Evolutionary conservation across 306 rosid species (phyloP).

Genomic region (Acacia confusa): DNA sequence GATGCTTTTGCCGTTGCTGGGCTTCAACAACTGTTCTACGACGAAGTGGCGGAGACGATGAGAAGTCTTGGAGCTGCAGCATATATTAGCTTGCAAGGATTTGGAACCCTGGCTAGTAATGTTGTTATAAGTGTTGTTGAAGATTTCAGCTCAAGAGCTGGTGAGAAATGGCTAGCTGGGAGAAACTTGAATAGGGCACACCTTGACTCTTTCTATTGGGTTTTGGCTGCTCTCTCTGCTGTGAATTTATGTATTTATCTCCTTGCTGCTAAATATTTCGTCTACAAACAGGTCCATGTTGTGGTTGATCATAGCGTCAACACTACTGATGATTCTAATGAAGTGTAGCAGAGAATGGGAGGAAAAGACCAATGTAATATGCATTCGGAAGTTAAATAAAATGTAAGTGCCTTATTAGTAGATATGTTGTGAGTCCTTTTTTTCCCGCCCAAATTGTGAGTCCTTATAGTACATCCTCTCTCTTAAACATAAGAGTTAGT

Average conservation of each 20-base stretch:
- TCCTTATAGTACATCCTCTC: neutral
- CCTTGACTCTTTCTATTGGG: slow-evolving; percentile 63
- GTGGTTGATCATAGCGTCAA: slow-evolving; percentile 7
- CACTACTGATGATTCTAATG: neutral
- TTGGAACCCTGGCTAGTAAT: slow-evolving; percentile 55
- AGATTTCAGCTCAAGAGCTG: slow-evolving; percentile 27
- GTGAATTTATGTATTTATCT: slow-evolving; percentile 44
- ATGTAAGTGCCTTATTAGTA: neutral
- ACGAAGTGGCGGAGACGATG: slow-evolving; percentile 61
- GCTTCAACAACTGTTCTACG: slow-evolving; percentile 64
- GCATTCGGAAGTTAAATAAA: neutral
- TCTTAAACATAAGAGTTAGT: neutral
- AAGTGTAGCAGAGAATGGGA: neutral
- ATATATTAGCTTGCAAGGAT: slow-evolving; percentile 49
- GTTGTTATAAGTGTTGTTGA: slow-evolving; percentile 46
- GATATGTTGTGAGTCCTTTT: neutral
- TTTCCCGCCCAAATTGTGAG: too few species aligned
- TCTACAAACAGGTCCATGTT: slow-evolving; percentile 49
- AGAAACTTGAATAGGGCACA: slow-evolving; percentile 62
- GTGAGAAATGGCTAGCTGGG: slow-evolving; percentile 47
- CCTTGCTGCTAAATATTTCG: slow-evolving; percentile 47
- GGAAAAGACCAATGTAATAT: neutral
- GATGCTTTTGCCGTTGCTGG: slow-evolving; percentile 57
- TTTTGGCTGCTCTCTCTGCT: slow-evolving; percentile 58
- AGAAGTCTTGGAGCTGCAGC: slow-evolving; percentile 82